Evolutionary conservation across 1,139 yeast genomes (phyloP), one percentile per base, ranked within the genome.

Genomic region (Meyerozyma elateridarum): DNA sequence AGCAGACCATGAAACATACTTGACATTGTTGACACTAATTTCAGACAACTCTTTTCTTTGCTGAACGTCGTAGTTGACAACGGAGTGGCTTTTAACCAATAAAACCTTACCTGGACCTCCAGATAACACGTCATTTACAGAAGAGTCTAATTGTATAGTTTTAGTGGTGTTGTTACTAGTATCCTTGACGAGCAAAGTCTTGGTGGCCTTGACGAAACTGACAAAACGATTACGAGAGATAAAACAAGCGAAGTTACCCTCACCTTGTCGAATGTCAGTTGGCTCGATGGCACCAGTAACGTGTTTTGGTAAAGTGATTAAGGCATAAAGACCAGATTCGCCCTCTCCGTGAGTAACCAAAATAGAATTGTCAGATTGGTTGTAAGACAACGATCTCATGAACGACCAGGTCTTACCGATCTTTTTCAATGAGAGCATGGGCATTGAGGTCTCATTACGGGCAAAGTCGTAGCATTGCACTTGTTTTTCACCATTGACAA

Each of bases 151-250:
- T 49, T 79, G 82, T 41, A 91, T 76, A 5, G 85, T 64, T 57
- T 89, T 91, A 29, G 98, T 89, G 36, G 79, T 70, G 41, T 81
- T 70, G 58, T 91, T 87, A 46, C 73, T 79, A 54, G 89, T 70
- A 54, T 89, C 96, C 56, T 84, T 83, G 35, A 93, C 84, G 43
- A 83, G 87, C 47, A 93, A 72, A 15, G 75, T 64, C 49, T 79
- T 80, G 13, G 78, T 56, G 5, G 78, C 50, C 52, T 79, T 81
- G 40, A 76, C 64, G 56, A 84, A 85, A 22, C 85, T 85, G 37
- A 85, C 95, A 61, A 88, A 91, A 59, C 98, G 73, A 63, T 91
- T 91, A 56, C 98, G 81, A 13, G 96, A 87, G 45, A 93, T 85
- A 58, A 91, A 93, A 36, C 83, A 70, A 14, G 97, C 98, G 56